phyloP scores from a whole-genome alignment of 1,139 yeast genomes.

The Geotrichum siamense region DNA sequence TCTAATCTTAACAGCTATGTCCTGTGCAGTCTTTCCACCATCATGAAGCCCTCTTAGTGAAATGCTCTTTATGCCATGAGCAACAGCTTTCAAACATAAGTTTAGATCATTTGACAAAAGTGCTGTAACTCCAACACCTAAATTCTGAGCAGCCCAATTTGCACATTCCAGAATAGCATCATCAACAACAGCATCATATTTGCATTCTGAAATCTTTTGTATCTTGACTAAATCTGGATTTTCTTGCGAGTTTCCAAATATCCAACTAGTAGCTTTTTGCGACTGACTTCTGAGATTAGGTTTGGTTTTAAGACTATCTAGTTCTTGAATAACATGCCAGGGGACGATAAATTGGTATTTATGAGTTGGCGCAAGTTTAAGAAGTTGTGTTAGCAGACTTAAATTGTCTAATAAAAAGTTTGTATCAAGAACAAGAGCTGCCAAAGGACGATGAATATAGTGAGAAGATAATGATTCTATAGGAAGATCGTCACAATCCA shows the following conservation, averaged over 20 bases:
- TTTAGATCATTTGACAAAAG: conserved; percentile 79
- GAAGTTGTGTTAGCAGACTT: conserved; percentile 17
- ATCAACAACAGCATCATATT: conserved; percentile 51
- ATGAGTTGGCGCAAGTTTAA: conserved; percentile 27
- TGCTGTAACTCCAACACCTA: conserved; percentile 43
- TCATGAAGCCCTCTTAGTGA: conserved; percentile 40
- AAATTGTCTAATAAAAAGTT: conserved; percentile 21
- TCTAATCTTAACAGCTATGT: conserved; percentile 41
- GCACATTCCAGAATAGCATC: conserved; percentile 87
- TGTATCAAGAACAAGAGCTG: conserved; percentile 20
- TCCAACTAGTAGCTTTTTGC: conserved; percentile 73
- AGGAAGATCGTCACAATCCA: conserved; percentile 5
- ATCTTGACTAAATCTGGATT: conserved; percentile 5
- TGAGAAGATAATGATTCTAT: not conserved
- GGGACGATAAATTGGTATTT: conserved; percentile 60
- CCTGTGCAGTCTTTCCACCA: conserved; percentile 50
- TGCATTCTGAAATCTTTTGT: conserved; percentile 44
- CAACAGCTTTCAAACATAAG: conserved; percentile 67
- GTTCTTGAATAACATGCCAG: conserved; percentile 57
- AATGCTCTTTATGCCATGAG: conserved; percentile 61
- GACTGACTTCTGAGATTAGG: conserved; percentile 40
- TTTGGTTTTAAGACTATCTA: conserved; percentile 67
- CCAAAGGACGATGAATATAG: conserved; percentile 1
- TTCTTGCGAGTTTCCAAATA: conserved; percentile 53
- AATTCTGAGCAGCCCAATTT: conserved; percentile 46